Evolutionary conservation across 2,329 filamentous ascomycete genomes (phyloP).

Genomic region (Penicillium sp.): DNA sequence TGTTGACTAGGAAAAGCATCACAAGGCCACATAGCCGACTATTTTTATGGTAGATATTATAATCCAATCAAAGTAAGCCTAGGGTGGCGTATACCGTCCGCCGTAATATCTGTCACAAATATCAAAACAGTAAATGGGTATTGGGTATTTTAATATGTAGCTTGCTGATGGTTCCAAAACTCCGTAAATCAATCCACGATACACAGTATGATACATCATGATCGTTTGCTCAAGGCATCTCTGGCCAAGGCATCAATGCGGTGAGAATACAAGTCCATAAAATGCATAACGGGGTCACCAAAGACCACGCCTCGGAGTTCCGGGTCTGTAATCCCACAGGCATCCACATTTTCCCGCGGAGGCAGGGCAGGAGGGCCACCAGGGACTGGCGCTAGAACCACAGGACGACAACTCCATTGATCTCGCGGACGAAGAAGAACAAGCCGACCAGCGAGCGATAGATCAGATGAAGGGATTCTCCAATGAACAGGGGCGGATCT

Average conservation of each 20-base stretch:
- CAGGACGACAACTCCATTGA: slow-evolving; percentile 65
- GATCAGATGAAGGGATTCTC: slow-evolving; percentile 10
- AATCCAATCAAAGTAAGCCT: too few relatives aligned
- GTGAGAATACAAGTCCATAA: slow-evolving; percentile 73
- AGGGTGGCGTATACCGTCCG: too few relatives aligned
- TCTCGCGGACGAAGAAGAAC: slow-evolving; percentile 14
- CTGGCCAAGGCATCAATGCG: slow-evolving; percentile 70
- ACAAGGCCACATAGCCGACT: too few relatives aligned
- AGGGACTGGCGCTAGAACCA: slow-evolving; percentile 67
- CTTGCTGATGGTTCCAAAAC: background rate
- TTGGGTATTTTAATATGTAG: background rate
- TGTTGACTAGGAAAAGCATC: too few relatives aligned
- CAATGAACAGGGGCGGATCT: slow-evolving; percentile 20
- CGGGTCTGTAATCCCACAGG: slow-evolving; percentile 66
- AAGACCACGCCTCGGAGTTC: slow-evolving; percentile 70
- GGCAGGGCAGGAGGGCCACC: slow-evolving; percentile 57
- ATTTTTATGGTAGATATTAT: too few relatives aligned
- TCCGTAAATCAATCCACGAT: background rate
- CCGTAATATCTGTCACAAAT: too few relatives aligned
- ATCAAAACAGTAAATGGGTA: background rate
- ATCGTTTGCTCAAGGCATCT: slow-evolving; percentile 56
- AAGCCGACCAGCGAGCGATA: slow-evolving; percentile 16
- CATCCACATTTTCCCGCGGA: slow-evolving; percentile 60
- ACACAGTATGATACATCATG: background rate
- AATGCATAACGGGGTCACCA: slow-evolving; percentile 76